Evolutionary conservation across 257 asterid species (phyloP), one percentile per base, ranked within the genome.

Genomic region (Capsicum pubescens): DNA sequence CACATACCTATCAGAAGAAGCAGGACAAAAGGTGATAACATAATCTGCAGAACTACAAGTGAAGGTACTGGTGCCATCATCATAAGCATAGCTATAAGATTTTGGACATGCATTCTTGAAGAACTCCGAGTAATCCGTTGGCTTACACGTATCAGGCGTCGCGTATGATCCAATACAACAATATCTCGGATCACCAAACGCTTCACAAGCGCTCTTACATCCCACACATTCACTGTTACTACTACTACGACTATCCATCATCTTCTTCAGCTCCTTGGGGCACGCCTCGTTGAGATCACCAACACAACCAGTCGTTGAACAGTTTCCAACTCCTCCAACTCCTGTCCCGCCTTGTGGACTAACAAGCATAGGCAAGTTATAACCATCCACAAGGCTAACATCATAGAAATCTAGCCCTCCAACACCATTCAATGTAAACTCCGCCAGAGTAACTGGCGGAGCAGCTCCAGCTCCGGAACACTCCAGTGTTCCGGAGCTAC

Each of bases 351-450:
- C 94, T 84, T 84, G 90, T 42, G 95, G 95, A 77, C 55, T 89
- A 85, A 94, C 91, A 80, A 91, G 39, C 97, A 94, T 91, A 11
- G 98, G 95, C 26, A 92, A 86, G 67, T 92, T 93, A 85, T 93
- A 92, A 0, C 97, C 97, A 82, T 93, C 98, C 13, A 92, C 98
- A 3, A 92, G 91, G 87, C 98, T 94, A 81, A 94, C 97, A 88
- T 94, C 97, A n/a, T 90, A 92, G 90, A 91, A 94, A 72, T 94
- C 95, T 9, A 90, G 86, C n/a, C 94, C 97, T 3, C 83, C 91
- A 0, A 93, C 89, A 39, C 98, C 98, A 12, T 94, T 90, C 7
- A 92, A 87, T 0, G 97, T 92, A 88, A 94, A 94, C 87, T 92
- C 98, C 3, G 98, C 98, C 74, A 94, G 78, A 0, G 95, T 92